These are phyloP conservation scores for Cladorrhinum sp. DNA, from an alignment of 2,329 filamentous ascomycete species.

Conservation along the genomic window DNA sequence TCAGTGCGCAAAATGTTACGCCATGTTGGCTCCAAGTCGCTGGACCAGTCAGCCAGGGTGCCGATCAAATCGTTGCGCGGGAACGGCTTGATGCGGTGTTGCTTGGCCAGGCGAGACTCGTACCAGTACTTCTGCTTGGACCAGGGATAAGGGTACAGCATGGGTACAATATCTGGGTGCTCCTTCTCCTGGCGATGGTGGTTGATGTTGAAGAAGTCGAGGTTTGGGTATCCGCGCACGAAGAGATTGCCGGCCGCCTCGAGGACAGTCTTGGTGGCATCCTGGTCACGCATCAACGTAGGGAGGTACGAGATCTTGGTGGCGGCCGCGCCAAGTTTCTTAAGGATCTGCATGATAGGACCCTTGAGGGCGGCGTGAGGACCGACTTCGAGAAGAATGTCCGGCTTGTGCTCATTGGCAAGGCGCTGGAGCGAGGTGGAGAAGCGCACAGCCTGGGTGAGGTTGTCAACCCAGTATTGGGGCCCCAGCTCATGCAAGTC, in stretches of 20 bases:
- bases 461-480: slow-evolving; percentile 44
- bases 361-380: slow-evolving; percentile 32
- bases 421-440: slow-evolving; percentile 30
- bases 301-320: slow-evolving; percentile 31
- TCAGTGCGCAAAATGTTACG: slow-evolving; percentile 36
- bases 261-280: slow-evolving; percentile 26
- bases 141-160: slow-evolving; percentile 33
- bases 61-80: slow-evolving; percentile 36
- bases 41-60: slow-evolving; percentile 33
- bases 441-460: slow-evolving; percentile 42
- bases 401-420: slow-evolving; percentile 30
- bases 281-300: slow-evolving; percentile 22
- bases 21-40: slow-evolving; percentile 37
- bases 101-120: slow-evolving; percentile 31
- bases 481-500: slow-evolving; percentile 37
- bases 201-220: slow-evolving; percentile 32
- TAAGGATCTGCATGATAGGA: slow-evolving; percentile 30
- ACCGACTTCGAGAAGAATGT: slow-evolving; percentile 31
- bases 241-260: slow-evolving; percentile 32
- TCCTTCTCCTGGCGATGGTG: slow-evolving; percentile 29
- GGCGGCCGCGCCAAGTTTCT: slow-evolving; percentile 21
- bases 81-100: slow-evolving; percentile 35
- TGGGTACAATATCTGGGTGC: slow-evolving; percentile 28
- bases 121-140: slow-evolving; percentile 32
- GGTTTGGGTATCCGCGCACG: slow-evolving; percentile 27